Evolutionary conservation across 306 rosid genomes (phyloP), one percentile per base, ranked within the genome.

Genomic region (Styphnolobium japonicum): DNA sequence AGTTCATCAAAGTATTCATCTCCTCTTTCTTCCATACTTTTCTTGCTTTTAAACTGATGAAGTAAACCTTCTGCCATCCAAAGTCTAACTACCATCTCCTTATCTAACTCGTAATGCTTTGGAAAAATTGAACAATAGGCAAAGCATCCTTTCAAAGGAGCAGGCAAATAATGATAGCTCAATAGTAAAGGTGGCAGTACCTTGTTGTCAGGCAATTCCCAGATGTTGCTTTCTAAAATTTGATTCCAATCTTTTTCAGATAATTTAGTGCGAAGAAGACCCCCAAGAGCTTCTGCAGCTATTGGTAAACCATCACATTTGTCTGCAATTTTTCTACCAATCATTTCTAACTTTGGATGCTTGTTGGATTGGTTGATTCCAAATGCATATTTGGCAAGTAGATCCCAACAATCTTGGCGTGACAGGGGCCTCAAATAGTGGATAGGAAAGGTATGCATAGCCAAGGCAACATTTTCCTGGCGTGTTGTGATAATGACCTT

Each of bases 231-330:
- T 8, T 51, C 36, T 8, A 76, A 4, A 22, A 86, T 49, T 34
- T 69, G 78, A 21, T 67, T 75, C 89, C 89, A 86, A 22, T 82
- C 84, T 5, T 56, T 51, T 40, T 66, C 77, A 36, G 75, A 71
- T 0, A 2, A 21, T 62, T 75, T 79, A 7, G 80, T 70, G 25
- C 67, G n/a, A n/a, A n/a, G n/a, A n/a, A n/a, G n/a, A n/a, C n/a
- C n/a, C n/a, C n/a, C n/a, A n/a, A n/a, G n/a, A 55, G 82, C 62
- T 73, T 82, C 75, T 34, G 71, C 85, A 18, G 86, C 89, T 66
- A 79, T 4, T 5, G 89, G 89, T 72, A 86, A 61, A 19, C 89
- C 89, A n/a, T n/a, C n/a, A n/a, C n/a, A n/a, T n/a, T n/a, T n/a
- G n/a, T n/a, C n/a, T n/a, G n/a, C n/a, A n/a, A 39, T 52, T 27